phyloP scores from a whole-genome alignment of 1,284 basidiomycete genomes.

The Rhizopogon parksii region DNA sequence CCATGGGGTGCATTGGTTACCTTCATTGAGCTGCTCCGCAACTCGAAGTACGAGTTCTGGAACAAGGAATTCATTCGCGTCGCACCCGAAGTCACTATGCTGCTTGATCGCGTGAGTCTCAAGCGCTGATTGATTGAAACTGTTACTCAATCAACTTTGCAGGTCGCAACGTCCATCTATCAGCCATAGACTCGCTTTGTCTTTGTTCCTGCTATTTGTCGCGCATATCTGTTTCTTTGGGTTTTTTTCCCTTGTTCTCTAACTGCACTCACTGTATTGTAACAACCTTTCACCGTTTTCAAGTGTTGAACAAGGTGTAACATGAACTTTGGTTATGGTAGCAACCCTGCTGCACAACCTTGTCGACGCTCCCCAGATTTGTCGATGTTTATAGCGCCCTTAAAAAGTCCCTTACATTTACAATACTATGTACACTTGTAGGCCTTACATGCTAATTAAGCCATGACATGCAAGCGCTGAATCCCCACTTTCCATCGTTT shows the following conservation, averaged over 20 bases:
- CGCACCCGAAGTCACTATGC: conserved; percentile 73
- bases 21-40: conserved; percentile 86
- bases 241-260: conserved; percentile 31
- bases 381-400: conserved; percentile 7
- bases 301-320: conserved; percentile 48
- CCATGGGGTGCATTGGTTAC: conserved; percentile 96
- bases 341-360: conserved; percentile 22
- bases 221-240: conserved; percentile 48
- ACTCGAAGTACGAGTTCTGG: conserved; percentile 83
- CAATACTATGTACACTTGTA: conserved; percentile 18
- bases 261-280: conserved; percentile 67
- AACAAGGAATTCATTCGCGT: conserved; percentile 75
- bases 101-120: conserved; percentile 69
- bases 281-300: conserved; percentile 53
- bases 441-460: conserved; percentile 33
- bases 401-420: conserved; percentile 6
- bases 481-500: conserved; percentile 38
- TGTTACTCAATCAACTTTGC: conserved; percentile 12
- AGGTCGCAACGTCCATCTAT: conserved; percentile 72
- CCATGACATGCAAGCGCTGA: conserved; percentile 49
- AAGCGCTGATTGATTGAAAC: conserved; percentile 4
- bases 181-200: conserved; percentile 58
- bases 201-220: conserved; percentile 37
- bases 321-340: conserved; percentile 42
- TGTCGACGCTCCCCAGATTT: conserved; percentile 6